phyloP scores from a whole-genome alignment of 192 early-diverging fungal species.

The Umbelopsis isabellina region DNA sequence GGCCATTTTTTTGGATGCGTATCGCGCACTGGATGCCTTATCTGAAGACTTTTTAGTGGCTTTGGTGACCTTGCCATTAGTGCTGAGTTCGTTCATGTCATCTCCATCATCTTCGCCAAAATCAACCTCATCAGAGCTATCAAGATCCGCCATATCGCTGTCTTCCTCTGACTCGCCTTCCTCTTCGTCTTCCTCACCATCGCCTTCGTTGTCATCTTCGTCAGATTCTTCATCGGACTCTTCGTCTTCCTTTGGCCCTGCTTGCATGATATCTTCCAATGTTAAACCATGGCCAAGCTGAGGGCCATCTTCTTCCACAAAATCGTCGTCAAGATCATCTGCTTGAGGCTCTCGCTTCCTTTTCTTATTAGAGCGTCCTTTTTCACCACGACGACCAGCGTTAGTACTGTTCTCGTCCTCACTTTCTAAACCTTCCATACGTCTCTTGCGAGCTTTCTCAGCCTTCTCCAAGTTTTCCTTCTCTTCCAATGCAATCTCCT shows the following conservation, averaged over 20 bases:
- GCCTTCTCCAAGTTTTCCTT: slow-evolving; percentile 84
- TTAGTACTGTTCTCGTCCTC: slow-evolving; percentile 65
- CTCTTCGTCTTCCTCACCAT: slow-evolving; percentile 40
- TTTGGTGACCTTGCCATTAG: slow-evolving; percentile 19
- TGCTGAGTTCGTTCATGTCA: slow-evolving; percentile 51
- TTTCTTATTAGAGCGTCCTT: slow-evolving; percentile 43
- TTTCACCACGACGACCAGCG: slow-evolving; percentile 36
- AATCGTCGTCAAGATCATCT: slow-evolving; percentile 76
- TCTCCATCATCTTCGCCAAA: slow-evolving; percentile 49
- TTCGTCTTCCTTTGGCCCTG: slow-evolving; percentile 28
- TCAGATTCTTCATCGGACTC: slow-evolving; percentile 31
- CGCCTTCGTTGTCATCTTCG: slow-evolving; percentile 45
- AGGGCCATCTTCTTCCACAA: slow-evolving; percentile 44
- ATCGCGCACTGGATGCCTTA: not conserved
- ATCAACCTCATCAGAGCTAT: slow-evolving; percentile 46
- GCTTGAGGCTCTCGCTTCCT: slow-evolving; percentile 59
- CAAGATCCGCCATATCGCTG: slow-evolving; percentile 52
- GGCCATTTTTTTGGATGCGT: not conserved
- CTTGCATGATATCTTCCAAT: slow-evolving; percentile 40
- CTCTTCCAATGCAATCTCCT: slow-evolving; percentile 87
- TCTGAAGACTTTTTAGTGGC: not conserved
- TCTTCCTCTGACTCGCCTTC: slow-evolving; percentile 47
- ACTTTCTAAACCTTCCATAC: slow-evolving; percentile 79
- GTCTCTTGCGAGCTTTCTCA: slow-evolving; percentile 76
- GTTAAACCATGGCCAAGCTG: slow-evolving; percentile 41